phyloP scores from a whole-genome alignment of 1,284 basidiomycete species.

The Coriolopsis trogii region DNA sequence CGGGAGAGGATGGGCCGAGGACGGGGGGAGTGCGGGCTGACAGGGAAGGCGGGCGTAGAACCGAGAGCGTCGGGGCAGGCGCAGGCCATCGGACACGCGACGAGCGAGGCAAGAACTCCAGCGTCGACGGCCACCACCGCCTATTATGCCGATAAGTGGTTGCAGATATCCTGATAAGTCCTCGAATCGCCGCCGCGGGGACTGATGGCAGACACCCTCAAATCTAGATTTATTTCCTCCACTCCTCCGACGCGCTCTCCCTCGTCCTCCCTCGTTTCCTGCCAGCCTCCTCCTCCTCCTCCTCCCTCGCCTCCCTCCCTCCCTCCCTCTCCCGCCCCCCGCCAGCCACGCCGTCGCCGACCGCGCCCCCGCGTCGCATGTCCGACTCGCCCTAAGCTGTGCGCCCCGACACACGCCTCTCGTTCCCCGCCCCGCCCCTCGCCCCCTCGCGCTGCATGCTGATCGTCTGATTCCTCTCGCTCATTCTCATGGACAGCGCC shows the following conservation, averaged over 20 bases:
- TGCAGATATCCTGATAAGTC: too few relatives aligned
- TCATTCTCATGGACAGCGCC: conserved; percentile 24
- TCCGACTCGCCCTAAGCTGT: neutral
- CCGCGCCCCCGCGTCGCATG: conserved; percentile 3
- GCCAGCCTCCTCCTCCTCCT: conserved; percentile 3
- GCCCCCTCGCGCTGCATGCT: conserved; percentile 21
- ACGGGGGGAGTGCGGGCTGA: conserved; percentile 7
- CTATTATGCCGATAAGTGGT: too few relatives aligned
- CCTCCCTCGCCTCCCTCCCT: conserved; percentile 1
- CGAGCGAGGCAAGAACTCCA: conserved; percentile 11
- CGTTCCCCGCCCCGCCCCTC: neutral
- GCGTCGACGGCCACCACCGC: neutral
- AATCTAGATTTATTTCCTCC: conserved; percentile 28
- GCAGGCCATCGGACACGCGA: conserved; percentile 14
- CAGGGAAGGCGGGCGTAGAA: conserved; percentile 24
- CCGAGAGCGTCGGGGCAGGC: conserved; percentile 17
- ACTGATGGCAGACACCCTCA: conserved; percentile 13
- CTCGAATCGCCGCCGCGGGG: neutral
- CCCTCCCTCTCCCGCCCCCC: neutral
- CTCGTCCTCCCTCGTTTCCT: conserved; percentile 9
- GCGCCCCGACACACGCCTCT: neutral
- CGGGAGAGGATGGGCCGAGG: neutral
- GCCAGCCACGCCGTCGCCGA: neutral
- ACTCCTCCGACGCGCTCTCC: conserved; percentile 18
- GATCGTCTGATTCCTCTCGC: conserved; percentile 22